Evolutionary conservation across 1,139 yeast genomes (phyloP), one percentile per base, ranked within the genome.

Genomic region (Nakaseomyces delphensis): DNA sequence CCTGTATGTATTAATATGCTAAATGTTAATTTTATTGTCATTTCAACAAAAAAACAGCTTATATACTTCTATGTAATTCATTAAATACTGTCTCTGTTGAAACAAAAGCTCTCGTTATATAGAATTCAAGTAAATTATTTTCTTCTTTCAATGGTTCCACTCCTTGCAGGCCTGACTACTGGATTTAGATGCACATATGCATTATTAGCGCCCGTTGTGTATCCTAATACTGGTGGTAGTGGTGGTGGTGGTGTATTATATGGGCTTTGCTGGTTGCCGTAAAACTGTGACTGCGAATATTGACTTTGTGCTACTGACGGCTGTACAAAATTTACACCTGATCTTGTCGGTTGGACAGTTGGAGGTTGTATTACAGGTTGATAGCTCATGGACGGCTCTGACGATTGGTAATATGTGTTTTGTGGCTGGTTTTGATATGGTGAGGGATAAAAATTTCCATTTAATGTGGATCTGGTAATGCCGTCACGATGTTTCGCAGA

Each of bases 81-180:
- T 30, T 30, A 30, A 14, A 30, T 30, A 6, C 11, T 21, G 9
- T 21, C 8, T 21, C 9, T 9, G 24, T 21, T 21, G 9, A 21
- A 21, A 6, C 7, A 11, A 3, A 15, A 4, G 15, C 5, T 7
- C 10, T 6, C 9, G 13, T 31, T 31, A 31, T 16, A 18, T 31
- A 18, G 23, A 6, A 4, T 31, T 9, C 7, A 9, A 8, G 18
- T 10, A 7, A 5, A 16, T 31, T 18, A 31, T 31, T 31, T 31
- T 18, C 35, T 16, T 31, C 13, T 31, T 11, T 31, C 35, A 31
- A 31, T 31, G 1, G 35, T 31, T 9, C 35, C 35, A 31, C 35
- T 31, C 18, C 35, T 31, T 8, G 35, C 35, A 8, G 35, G 35
- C 15, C 18, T 31, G 4, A 31, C 23, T 4, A 14, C n/a, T 16